These are phyloP conservation scores for Chlamydomonas asymmetrica DNA, from an alignment of 139 green algal genomes.

Conservation along the genomic window DNA sequence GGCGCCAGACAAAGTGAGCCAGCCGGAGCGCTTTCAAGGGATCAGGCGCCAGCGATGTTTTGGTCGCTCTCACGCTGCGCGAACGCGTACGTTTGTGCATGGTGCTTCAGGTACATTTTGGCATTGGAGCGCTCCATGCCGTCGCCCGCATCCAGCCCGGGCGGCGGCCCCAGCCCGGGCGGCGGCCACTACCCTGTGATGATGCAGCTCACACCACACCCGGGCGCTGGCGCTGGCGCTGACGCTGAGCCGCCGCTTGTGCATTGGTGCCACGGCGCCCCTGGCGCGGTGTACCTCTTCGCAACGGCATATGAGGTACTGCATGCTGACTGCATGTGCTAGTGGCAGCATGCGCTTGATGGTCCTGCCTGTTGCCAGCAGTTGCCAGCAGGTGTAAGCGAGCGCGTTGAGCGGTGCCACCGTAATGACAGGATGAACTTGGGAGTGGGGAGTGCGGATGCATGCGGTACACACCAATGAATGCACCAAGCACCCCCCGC, in stretches of 20 bases:
- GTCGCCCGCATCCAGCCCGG: not conserved
- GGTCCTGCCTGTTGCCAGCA: too few species aligned
- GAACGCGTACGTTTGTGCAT: not conserved
- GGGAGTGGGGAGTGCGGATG: too few species aligned
- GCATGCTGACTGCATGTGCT: too few species aligned
- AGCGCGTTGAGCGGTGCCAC: too few species aligned
- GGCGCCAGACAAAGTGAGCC: not conserved
- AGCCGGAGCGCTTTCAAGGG: not conserved
- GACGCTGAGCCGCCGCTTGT: constrained; percentile 2
- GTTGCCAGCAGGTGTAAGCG: too few species aligned
- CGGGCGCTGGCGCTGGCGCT: not conserved
- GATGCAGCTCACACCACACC: constrained; percentile 11
- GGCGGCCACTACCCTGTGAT: constrained; percentile 37
- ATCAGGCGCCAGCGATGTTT: not conserved
- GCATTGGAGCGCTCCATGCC: not conserved
- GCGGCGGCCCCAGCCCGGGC: not conserved
- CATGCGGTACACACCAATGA: too few species aligned
- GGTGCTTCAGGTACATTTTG: not conserved
- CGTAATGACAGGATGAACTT: too few species aligned
- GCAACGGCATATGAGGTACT: constrained; percentile 41
- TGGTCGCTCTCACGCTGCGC: not conserved
- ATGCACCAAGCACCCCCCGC: too few species aligned
- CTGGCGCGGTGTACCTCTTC: constrained; percentile 43
- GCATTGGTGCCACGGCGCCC: constrained; percentile 56
- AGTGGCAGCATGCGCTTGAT: too few species aligned